These are phyloP conservation scores for Diaporthe destruens DNA, from an alignment of 2,329 filamentous ascomycete species.

Conservation along the genomic window DNA sequence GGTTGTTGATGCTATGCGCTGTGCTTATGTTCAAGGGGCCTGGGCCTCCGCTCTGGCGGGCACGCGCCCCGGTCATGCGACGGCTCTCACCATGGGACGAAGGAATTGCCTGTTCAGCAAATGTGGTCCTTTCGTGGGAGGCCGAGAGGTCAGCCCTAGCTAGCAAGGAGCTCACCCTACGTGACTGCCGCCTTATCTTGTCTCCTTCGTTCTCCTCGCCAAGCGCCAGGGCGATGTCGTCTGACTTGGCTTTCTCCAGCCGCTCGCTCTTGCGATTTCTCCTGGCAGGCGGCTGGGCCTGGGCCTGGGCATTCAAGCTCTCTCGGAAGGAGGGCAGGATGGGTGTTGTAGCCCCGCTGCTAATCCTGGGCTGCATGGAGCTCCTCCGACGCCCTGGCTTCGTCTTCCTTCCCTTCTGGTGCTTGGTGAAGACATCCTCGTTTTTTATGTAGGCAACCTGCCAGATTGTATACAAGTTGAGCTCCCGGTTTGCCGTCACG, in stretches of 20 bases:
- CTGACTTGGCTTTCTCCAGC: conserved; percentile 56
- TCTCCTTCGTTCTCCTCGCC: conserved; percentile 74
- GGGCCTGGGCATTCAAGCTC: conserved; percentile 72
- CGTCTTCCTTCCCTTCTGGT: conserved; percentile 60
- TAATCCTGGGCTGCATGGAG: conserved; percentile 75
- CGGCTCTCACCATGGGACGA: conserved; percentile 60
- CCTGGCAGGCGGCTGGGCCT: conserved; percentile 65
- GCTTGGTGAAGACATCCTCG: conserved; percentile 67
- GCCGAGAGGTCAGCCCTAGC: conserved; percentile 88
- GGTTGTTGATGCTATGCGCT: conserved; percentile 63
- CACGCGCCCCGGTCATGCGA: conserved; percentile 76
- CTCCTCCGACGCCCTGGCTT: conserved; percentile 67
- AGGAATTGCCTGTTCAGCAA: conserved; percentile 73
- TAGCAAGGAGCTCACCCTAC: conserved; percentile 91
- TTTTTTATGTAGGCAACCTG: conserved; percentile 81
- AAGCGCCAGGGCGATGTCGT: conserved; percentile 77
- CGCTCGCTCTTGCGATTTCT: conserved; percentile 65
- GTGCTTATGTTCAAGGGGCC: conserved; percentile 23
- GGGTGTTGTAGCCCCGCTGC: conserved; percentile 83
- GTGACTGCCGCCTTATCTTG: conserved; percentile 70
- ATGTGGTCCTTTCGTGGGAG: conserved; percentile 84
- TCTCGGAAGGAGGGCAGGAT: conserved; percentile 76
- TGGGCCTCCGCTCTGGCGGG: conserved; percentile 68
- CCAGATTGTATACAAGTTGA: conserved; percentile 87
- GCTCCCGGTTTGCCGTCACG: conserved; percentile 83